Base-by-base conservation (phyloP, 2,329 filamentous ascomycete genomes). In the Orbilia oligospora region DNA sequence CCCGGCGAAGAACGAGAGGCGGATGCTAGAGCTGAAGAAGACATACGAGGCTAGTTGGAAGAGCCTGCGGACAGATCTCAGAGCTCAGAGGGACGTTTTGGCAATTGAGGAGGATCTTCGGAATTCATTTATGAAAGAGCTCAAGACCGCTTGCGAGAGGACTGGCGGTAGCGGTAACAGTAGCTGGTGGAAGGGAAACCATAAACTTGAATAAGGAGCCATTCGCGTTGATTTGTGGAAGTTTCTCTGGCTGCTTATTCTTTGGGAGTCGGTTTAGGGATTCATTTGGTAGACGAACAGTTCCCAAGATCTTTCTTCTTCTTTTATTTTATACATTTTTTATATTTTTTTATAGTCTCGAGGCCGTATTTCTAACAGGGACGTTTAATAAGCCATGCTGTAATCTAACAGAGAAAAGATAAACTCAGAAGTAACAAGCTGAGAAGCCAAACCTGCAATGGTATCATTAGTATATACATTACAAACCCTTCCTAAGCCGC, bases 391-490 rank as follows among this genome's bases (percentile, higher is more conserved):
- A 44, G 9, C 14, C 5, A 12, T 12, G 3, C 4, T 18, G 10
- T 27, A 10, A 27, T 44, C 9, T 27, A 61, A 12, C 10, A 61
- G 14, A 27, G 12, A 44, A 61, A 14, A 44, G 1, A 58, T 16
- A 44, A 41, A 61, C 16, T 9, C 18, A 27, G 12, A n/a, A 24
- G 24, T 1, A 24, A 24, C 36, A 30, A 44, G 33, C 20, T 61
- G 56, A 20, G 56, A 55, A 44, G 65, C 49, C 49, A 56, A 53
- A 68, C 65, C 48, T 56, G 20, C 48, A 36, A 65, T 48, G 41
- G 61, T 73, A 73, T 49, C 51, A 73, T 73, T 51, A 73, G 16
- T 61, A 22, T 73, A 67, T 63, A 71, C 65, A 67, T 65, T 64
- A 46, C 49, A 64, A 51, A 58, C 6, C 51, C 46, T 61, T 18